These are phyloP conservation scores for Nasturtium officinale DNA, from an alignment of 345 rosid genomes.

Conservation along the genomic window DNA sequence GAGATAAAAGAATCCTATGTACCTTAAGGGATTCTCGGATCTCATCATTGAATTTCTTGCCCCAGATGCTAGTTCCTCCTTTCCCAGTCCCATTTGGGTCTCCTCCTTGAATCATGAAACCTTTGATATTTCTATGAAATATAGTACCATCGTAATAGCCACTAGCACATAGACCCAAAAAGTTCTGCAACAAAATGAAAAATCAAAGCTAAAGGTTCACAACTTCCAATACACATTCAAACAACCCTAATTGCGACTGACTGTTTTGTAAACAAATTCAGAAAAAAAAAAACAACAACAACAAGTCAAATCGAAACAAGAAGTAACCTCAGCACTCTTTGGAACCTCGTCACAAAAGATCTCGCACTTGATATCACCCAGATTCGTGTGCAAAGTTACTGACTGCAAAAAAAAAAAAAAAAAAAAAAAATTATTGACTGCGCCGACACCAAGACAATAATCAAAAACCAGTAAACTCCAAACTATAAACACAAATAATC, in stretches of 20 bases:
- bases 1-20: too few relatives aligned
- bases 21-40: constrained; percentile 98
- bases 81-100: constrained; percentile 96
- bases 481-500: not conserved
- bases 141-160: constrained; percentile 89
- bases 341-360: constrained; percentile 93
- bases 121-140: constrained; percentile 91
- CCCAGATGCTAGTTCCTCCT: constrained; percentile 99
- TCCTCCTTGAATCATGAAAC: constrained; percentile 99
- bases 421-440: too few relatives aligned
- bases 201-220: not conserved
- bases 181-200: constrained; percentile 60
- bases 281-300: not conserved
- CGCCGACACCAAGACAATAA: not conserved
- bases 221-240: not conserved
- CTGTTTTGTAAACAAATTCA: not conserved
- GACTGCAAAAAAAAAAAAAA: too few relatives aligned
- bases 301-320: not conserved
- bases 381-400: constrained; percentile 95
- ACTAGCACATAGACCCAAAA: constrained; percentile 92
- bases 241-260: constrained; percentile 10
- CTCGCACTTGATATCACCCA: constrained; percentile 98
- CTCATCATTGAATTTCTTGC: constrained; percentile 97
- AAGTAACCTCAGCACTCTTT: constrained; percentile 82
- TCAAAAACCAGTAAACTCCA: not conserved